Evolutionary conservation across 148 eudicot species (phyloP).

Genomic region (Euryodendron excelsum): DNA sequence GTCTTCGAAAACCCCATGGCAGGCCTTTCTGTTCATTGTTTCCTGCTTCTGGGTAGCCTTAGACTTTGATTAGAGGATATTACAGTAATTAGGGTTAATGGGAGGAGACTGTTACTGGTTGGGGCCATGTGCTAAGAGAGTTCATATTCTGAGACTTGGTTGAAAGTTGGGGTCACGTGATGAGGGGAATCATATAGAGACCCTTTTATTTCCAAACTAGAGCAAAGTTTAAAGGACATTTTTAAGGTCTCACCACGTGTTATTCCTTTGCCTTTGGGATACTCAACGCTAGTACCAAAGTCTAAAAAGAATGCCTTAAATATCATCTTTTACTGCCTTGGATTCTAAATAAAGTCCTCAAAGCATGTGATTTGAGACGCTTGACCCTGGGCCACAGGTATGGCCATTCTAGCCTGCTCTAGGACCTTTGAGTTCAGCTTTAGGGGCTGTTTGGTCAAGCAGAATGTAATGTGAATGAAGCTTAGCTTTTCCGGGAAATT

Average conservation of each 20-base stretch:
- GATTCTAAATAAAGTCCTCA: constrained; percentile 36
- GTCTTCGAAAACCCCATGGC: background rate
- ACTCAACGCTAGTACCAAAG: constrained; percentile 16
- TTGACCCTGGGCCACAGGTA: constrained; percentile 10
- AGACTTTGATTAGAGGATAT: background rate
- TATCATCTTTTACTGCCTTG: constrained; percentile 24
- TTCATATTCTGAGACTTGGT: constrained; percentile 10
- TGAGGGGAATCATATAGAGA: constrained; percentile 17
- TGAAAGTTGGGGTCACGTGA: constrained; percentile 36
- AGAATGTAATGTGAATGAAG: background rate
- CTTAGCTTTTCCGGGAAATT: background rate
- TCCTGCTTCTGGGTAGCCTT: background rate
- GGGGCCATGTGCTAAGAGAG: constrained; percentile 28
- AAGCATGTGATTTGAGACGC: constrained; percentile 24
- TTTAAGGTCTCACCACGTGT: constrained; percentile 25
- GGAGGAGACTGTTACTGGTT: background rate
- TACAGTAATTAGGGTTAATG: background rate
- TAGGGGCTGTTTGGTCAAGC: constrained; percentile 5
- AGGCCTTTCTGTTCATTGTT: background rate
- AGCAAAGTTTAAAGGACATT: constrained; percentile 18
- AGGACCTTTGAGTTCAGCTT: background rate
- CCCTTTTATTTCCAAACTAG: constrained; percentile 13
- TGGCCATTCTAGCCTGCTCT: constrained; percentile 2
- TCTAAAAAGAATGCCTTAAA: constrained; percentile 19
- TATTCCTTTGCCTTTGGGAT: constrained; percentile 29